Base-by-base conservation (phyloP, 345 rosid species). In the Boechera divaricarpa region DNA sequence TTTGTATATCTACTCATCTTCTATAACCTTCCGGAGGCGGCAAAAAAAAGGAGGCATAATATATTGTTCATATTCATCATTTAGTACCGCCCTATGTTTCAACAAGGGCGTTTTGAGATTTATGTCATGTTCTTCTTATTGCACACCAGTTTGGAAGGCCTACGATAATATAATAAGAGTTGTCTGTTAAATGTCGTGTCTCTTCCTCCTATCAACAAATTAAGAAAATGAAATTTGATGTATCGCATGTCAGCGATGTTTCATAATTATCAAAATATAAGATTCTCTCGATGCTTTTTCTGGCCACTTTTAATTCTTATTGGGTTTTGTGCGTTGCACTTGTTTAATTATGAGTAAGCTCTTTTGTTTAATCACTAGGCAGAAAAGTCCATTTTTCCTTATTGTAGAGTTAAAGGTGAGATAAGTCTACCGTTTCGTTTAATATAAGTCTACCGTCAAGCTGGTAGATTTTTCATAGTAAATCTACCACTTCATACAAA, bases 1-100 rank as follows among this genome's bases (percentile, higher is more conserved):
- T 71, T 38, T 70, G 71, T 63, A 45, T 63, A 69, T 63, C 33
- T 45, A 35, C 53, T 63, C 57, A 2, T 31, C 49, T 66, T 67
- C 44, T 59, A 3, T 66, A 58, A 16, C 33, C 3, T 49, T 67
- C n/a, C 1, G 31, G 69, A 68, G 68, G 18, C 26, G 9, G 16
- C 4, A 38, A 69, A 57, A 65, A 36, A 15, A 75, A 18, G 3
- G 53, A 75, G 26, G 60, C 44, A 48, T 48, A 33, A 6, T 54
- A 33, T 26, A 61, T 29, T 76, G 75, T 62, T 59, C 36, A 18
- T 59, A 60, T 16, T 68, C 45, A 59, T 49, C 45, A 39, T 18
- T 56, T 39, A 38, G 33, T 39, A 59, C 79, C 35, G 45, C 68
- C 32, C 36, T 29, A n/a, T 58, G 63, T 58, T 55, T 29, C 16